Evolutionary conservation across 768 basidiomycete species (phyloP), one percentile per base, ranked within the genome.

Genomic region (Scleroderma bovista): DNA sequence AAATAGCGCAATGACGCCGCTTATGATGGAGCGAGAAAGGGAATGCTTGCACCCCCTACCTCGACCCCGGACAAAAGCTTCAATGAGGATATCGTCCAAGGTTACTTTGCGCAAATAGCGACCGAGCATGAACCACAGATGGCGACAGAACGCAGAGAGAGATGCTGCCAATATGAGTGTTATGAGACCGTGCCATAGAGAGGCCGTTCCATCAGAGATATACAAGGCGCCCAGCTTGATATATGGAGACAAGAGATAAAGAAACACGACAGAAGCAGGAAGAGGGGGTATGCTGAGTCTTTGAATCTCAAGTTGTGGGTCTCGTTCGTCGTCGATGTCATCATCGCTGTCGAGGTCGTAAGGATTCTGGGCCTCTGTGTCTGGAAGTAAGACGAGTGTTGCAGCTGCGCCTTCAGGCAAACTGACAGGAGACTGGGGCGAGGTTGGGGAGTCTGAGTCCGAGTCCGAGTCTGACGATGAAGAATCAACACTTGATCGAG

Each of bases 41-140:
- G 62, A 54, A 44, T 83, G 65, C 50, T 63, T 70, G 23, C 67
- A 63, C 60, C 79, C 78, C 59, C 75, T 78, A n/a, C 75, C 76
- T 57, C 70, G 69, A 40, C 69, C 76, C 48, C 75, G 73, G 16
- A 81, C 78, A 60, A 87, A 79, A 1, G 79, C 72, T 54, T 84
- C 77, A 16, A 83, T 57, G 45, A 88, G 60, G 37, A 88, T 71
- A 52, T 87, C 86, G 62, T 86, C 81, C 33, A 83, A 62, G 52
- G 85, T 80, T 29, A 75, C 72, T 62, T 79, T 77, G 57, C 79
- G 78, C 40, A 86, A 71, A 63, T 89, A 86, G 29, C 83, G 75
- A 40, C 82, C 79, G n/a, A 89, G 76, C 73, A 88, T 77, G 67
- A 86, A 88, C 81, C 83, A 86, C 44, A 89, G 68, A 56, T 86